Percentiles rank a stretch among this genome's conserved stretches.
Evolutionary conservation across 805 yeast genomes (phyloP).

Genomic region (Metschnikowia borealis): DNA sequence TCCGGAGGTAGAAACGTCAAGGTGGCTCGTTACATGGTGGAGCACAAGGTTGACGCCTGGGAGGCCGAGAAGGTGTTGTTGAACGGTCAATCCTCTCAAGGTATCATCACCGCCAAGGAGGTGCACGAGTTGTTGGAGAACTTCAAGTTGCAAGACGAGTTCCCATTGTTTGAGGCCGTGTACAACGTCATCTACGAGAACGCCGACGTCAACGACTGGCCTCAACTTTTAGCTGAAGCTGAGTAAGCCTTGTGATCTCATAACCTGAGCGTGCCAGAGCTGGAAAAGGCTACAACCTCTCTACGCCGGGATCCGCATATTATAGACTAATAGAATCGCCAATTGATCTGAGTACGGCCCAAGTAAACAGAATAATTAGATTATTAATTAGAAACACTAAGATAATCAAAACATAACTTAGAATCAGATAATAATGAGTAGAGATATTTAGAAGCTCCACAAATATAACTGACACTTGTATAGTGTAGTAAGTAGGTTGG

Average conservation of each 20-base stretch:
- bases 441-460: no score
- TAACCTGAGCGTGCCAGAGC: slow-evolving; percentile 2
- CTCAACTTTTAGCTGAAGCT: slow-evolving; percentile 31
- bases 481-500: no score
- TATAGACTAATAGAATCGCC: slow-evolving; percentile 5
- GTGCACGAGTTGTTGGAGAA: slow-evolving; percentile 43
- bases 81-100: slow-evolving; percentile 46
- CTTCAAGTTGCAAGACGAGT: slow-evolving; percentile 31
- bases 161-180: slow-evolving; percentile 46
- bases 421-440: no score
- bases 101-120: slow-evolving; percentile 44
- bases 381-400: background rate
- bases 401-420: no score
- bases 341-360: background rate
- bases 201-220: slow-evolving; percentile 40
- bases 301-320: slow-evolving; percentile 3
- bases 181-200: slow-evolving; percentile 40
- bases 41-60: slow-evolving; percentile 38
- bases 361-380: background rate
- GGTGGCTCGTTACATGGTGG: slow-evolving; percentile 44
- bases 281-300: slow-evolving; percentile 4
- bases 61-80: slow-evolving; percentile 42
- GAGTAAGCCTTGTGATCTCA: slow-evolving; percentile 6
- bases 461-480: no score
- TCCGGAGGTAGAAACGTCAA: slow-evolving; percentile 47